These are phyloP conservation scores for Ulmus americana DNA, from an alignment of 331 rosid species.

Conservation along the genomic window DNA sequence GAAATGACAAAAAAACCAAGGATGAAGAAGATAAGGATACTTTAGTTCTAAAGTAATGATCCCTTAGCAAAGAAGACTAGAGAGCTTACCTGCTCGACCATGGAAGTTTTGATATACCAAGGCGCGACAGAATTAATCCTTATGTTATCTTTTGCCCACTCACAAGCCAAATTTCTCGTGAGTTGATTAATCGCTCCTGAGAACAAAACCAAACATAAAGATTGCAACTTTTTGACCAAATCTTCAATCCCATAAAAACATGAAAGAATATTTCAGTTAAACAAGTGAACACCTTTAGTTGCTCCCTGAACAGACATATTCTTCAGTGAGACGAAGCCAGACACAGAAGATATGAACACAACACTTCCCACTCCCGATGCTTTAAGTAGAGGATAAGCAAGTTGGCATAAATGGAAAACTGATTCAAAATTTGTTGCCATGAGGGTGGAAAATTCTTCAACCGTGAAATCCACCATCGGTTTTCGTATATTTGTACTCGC, in stretches of 20 bases:
- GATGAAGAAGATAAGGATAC: too few relatives aligned
- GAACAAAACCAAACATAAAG: conserved; percentile 16
- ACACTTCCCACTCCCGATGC: conserved; percentile 50
- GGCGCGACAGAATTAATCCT: conserved; percentile 63
- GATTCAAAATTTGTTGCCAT: conserved; percentile 44
- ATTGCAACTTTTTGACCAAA: conserved; percentile 1
- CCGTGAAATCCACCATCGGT: conserved; percentile 20
- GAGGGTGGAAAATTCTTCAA: conserved; percentile 40
- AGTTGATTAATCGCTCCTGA: conserved; percentile 57
- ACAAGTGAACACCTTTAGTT: conserved; percentile 41
- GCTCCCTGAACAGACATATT: conserved; percentile 38
- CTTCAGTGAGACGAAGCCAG: conserved; percentile 28
- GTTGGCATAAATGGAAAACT: conserved; percentile 35
- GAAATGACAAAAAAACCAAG: too few relatives aligned
- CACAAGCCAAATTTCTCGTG: conserved; percentile 53
- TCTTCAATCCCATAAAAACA: background rate
- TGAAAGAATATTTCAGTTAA: background rate
- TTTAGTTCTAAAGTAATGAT: conserved; percentile 1
- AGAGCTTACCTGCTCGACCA: conserved; percentile 53
- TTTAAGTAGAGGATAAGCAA: conserved; percentile 51
- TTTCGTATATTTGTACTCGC: conserved; percentile 32
- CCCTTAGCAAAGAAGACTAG: conserved; percentile 18
- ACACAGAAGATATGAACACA: conserved; percentile 45
- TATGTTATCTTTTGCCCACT: conserved; percentile 63
- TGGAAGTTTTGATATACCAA: conserved; percentile 59